These are phyloP conservation scores for Phaseolus lunatus DNA, from an alignment of 306 rosid species.

Conservation along the genomic window DNA sequence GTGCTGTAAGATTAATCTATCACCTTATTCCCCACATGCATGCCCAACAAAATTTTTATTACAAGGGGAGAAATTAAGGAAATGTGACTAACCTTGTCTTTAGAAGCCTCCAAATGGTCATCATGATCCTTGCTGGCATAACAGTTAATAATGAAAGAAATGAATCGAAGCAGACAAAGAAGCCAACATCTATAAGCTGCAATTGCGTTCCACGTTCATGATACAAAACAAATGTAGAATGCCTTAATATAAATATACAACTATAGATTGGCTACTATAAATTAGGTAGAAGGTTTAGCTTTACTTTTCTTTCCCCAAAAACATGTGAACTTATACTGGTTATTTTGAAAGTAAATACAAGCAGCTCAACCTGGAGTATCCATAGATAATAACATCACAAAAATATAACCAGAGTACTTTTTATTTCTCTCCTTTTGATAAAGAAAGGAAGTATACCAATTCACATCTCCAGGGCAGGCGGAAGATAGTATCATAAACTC, in stretches of 20 bases:
- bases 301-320: slow-evolving; percentile 11
- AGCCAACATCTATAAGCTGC: slow-evolving; percentile 99
- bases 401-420: slow-evolving; percentile 35
- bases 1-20: slow-evolving; percentile 25
- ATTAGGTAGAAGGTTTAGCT: slow-evolving; percentile 18
- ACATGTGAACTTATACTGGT: slow-evolving; percentile 6
- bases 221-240: slow-evolving; percentile 42
- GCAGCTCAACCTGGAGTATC: slow-evolving; percentile 34
- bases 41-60: slow-evolving; percentile 35
- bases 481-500: slow-evolving; percentile 93
- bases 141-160: slow-evolving; percentile 93
- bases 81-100: slow-evolving; percentile 70
- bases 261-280: slow-evolving; percentile 31
- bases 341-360: slow-evolving; percentile 33
- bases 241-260: slow-evolving; percentile 39
- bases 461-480: slow-evolving; percentile 99
- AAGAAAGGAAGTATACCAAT: slow-evolving; percentile 68
- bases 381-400: slow-evolving; percentile 41
- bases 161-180: slow-evolving; percentile 97
- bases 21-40: slow-evolving; percentile 39
- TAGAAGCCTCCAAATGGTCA: slow-evolving; percentile 81
- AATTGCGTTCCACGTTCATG: slow-evolving; percentile 51
- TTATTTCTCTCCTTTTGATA: background rate
- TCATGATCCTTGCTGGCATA: slow-evolving; percentile 88
- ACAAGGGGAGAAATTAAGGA: slow-evolving; percentile 35